Conservation (phyloP, 2,329 filamentous ascomycete genomes). For the Colletotrichum tropicale region DNA sequence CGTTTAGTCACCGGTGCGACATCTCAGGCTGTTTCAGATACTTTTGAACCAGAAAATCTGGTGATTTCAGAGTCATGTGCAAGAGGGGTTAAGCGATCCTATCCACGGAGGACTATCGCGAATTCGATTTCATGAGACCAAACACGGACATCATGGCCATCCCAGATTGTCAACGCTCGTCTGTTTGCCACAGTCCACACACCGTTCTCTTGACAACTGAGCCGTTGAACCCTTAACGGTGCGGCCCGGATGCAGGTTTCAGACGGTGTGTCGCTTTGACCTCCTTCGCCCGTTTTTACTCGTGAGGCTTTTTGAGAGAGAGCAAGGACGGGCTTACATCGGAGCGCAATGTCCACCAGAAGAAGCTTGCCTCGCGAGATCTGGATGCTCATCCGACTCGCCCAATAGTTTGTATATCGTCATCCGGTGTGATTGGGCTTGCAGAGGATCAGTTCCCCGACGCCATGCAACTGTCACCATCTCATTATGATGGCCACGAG, state of each 20-base stretch:
- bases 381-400: neutral
- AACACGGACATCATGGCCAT: neutral
- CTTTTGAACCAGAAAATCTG: neutral
- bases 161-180: neutral
- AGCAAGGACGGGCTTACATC: neutral
- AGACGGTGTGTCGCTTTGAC: neutral
- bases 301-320: neutral
- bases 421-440: neutral
- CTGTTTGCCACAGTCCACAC: neutral
- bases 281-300: neutral
- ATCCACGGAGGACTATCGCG: neutral
- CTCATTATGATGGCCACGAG: neutral
- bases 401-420: neutral
- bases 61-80: neutral
- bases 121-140: neutral
- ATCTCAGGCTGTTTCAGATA: neutral
- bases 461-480: neutral
- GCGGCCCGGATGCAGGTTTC: neutral
- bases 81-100: neutral
- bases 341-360: neutral
- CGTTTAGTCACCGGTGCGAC: neutral
- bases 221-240: neutral
- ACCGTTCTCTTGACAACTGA: neutral
- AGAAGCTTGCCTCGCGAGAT: neutral
- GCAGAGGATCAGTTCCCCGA: neutral